phyloP scores from a whole-genome alignment of 2,329 filamentous ascomycete species.

The Onygena corvina region DNA sequence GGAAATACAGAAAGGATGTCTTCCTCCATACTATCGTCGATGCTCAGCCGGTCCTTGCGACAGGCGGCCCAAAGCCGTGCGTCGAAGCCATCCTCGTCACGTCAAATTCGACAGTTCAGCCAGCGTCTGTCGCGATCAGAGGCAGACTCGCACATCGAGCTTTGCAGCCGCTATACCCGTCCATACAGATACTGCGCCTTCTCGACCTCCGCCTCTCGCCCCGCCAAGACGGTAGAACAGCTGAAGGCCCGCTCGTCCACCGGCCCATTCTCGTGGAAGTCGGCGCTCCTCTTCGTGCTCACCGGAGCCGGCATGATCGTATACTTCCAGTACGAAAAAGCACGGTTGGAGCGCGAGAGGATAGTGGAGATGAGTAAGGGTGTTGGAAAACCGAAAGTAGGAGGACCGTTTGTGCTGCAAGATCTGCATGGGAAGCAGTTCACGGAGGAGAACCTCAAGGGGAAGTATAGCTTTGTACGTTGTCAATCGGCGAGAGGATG shows the following conservation, averaged over 20 bases:
- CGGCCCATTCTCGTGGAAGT: constrained; percentile 80
- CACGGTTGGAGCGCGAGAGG: constrained; percentile 74
- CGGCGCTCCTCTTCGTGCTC: constrained; percentile 70
- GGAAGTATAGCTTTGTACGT: constrained; percentile 53
- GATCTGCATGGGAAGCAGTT: constrained; percentile 72
- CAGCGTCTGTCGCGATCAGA: background rate
- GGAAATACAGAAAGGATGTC: background rate
- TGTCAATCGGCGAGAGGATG: background rate
- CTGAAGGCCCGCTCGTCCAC: constrained; percentile 30
- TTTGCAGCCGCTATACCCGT: background rate
- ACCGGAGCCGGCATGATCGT: constrained; percentile 66
- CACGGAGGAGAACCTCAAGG: constrained; percentile 68
- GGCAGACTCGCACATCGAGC: background rate
- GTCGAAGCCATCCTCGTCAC: background rate
- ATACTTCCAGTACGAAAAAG: constrained; percentile 92
- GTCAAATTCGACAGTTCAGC: background rate
- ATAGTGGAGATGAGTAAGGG: constrained; percentile 89
- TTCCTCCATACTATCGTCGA: background rate
- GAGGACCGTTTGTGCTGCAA: constrained; percentile 68
- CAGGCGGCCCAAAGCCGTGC: background rate
- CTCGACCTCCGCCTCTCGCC: background rate
- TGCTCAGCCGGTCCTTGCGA: background rate
- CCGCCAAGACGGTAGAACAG: constrained; percentile 31
- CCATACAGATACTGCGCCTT: background rate
- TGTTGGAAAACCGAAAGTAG: constrained; percentile 83